Conservation (phyloP, 2,329 filamentous ascomycete genomes). For the Coniella lustricola region DNA sequence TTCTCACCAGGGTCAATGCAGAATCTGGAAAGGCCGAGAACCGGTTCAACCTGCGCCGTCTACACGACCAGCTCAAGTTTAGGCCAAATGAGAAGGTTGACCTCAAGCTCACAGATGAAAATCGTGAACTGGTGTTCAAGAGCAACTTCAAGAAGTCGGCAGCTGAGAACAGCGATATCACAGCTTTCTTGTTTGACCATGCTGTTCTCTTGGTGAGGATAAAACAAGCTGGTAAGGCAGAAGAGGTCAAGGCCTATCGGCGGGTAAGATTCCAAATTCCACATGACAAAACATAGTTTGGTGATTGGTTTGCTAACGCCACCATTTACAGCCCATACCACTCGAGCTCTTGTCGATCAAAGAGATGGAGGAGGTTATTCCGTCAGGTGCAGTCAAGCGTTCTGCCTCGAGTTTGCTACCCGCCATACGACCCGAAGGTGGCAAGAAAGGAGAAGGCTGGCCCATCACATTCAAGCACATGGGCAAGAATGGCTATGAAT, state of each 20-base stretch:
- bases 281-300: neutral
- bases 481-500: slow-evolving; percentile 90
- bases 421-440: slow-evolving; percentile 42
- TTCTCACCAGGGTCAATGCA: slow-evolving; percentile 81
- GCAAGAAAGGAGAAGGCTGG: slow-evolving; percentile 67
- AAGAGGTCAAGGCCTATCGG: slow-evolving; percentile 91
- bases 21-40: slow-evolving; percentile 98
- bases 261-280: slow-evolving; percentile 39
- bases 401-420: slow-evolving; percentile 79
- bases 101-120: slow-evolving; percentile 87
- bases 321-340: slow-evolving; percentile 65
- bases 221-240: slow-evolving; percentile 85
- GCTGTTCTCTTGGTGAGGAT: slow-evolving; percentile 85
- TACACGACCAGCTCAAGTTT: slow-evolving; percentile 90
- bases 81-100: slow-evolving; percentile 85
- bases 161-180: slow-evolving; percentile 82
- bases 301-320: slow-evolving; percentile 13
- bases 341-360: slow-evolving; percentile 87
- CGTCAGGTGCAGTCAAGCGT: slow-evolving; percentile 73
- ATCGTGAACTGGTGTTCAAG: slow-evolving; percentile 89
- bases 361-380: slow-evolving; percentile 95
- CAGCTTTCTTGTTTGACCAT: slow-evolving; percentile 93
- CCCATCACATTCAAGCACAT: slow-evolving; percentile 95
- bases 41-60: slow-evolving; percentile 85
- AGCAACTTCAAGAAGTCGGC: slow-evolving; percentile 88